A percentile compares a stretch with the other conserved stretches of the same genome.
phyloP scores from a whole-genome alignment of 768 basidiomycete genomes.

The Multifurca ochricompacta region DNA sequence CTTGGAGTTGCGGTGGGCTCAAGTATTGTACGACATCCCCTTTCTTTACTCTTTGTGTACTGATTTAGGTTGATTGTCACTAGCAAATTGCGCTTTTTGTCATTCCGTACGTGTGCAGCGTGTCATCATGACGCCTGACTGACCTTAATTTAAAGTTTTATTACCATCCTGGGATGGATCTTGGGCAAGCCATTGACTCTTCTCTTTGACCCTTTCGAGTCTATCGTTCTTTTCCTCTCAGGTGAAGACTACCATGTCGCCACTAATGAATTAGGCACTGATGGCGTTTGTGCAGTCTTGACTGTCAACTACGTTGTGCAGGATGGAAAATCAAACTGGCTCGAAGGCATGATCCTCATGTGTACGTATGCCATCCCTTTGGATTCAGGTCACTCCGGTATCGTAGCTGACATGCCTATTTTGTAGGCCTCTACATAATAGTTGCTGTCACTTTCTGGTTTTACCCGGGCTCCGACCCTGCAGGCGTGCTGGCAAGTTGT shows the following conservation, averaged over 20 bases:
- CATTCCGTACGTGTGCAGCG: constrained; percentile 53
- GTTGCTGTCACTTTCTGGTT: constrained; percentile 67
- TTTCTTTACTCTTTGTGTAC: background rate
- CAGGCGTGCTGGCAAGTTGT: constrained; percentile 11
- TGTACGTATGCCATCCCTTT: constrained; percentile 33
- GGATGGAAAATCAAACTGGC: constrained; percentile 80
- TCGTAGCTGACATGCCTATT: constrained; percentile 4
- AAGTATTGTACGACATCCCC: constrained; percentile 50
- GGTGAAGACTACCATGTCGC: constrained; percentile 26
- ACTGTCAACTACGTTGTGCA: constrained; percentile 77
- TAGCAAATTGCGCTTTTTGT: constrained; percentile 83
- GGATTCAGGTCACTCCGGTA: background rate
- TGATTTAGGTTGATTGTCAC: background rate
- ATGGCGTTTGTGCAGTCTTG: constrained; percentile 43
- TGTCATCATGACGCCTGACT: background rate
- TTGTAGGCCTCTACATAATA: constrained; percentile 60
- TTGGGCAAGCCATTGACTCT: constrained; percentile 73
- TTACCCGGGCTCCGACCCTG: constrained; percentile 30
- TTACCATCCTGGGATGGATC: constrained; percentile 72
- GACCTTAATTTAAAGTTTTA: constrained; percentile 41
- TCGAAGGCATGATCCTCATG: constrained; percentile 71
- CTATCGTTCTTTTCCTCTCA: constrained; percentile 49
- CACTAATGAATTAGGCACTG: background rate
- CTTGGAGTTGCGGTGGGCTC: constrained; percentile 87
- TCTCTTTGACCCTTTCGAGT: constrained; percentile 87